Conservation (phyloP, 2,329 filamentous ascomycete species). For the Cladophialophora exuberans region DNA sequence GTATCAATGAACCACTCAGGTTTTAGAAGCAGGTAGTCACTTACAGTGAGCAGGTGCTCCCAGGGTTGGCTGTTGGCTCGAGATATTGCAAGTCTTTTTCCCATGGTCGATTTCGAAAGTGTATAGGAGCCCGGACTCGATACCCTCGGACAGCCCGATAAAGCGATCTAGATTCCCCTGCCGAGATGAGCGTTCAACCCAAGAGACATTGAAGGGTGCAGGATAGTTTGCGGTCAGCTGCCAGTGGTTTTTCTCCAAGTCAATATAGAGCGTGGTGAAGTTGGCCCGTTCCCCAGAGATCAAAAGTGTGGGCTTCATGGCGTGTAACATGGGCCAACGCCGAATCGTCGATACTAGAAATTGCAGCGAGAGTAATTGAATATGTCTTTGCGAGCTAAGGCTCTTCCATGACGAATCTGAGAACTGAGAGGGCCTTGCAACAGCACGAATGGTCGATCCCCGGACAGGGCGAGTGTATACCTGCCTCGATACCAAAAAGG, state of each 20-base stretch:
- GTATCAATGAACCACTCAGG: neutral
- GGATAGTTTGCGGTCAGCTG: neutral
- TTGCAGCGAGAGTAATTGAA: too few relatives aligned
- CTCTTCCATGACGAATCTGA: too few relatives aligned
- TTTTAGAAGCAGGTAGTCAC: neutral
- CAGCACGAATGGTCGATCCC: too few relatives aligned
- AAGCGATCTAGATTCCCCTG: neutral
- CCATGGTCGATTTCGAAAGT: neutral
- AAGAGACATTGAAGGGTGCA: neutral
- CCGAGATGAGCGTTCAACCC: neutral
- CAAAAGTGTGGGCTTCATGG: neutral
- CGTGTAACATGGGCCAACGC: too few relatives aligned
- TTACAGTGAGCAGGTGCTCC: neutral
- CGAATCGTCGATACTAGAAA: too few relatives aligned
- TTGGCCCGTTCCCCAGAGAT: neutral
- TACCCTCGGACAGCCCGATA: neutral
- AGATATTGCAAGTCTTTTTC: neutral
- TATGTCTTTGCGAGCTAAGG: too few relatives aligned
- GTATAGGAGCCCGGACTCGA: neutral
- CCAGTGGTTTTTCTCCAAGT: neutral
- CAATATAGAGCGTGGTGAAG: neutral
- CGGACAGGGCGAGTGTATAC: too few relatives aligned
- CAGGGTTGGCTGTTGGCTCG: neutral
- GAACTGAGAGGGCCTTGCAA: too few relatives aligned
- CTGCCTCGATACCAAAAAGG: too few relatives aligned